Evolutionary conservation across 306 rosid genomes (phyloP), one percentile per base, ranked within the genome.

Genomic region (Echinosophora koreensis): DNA sequence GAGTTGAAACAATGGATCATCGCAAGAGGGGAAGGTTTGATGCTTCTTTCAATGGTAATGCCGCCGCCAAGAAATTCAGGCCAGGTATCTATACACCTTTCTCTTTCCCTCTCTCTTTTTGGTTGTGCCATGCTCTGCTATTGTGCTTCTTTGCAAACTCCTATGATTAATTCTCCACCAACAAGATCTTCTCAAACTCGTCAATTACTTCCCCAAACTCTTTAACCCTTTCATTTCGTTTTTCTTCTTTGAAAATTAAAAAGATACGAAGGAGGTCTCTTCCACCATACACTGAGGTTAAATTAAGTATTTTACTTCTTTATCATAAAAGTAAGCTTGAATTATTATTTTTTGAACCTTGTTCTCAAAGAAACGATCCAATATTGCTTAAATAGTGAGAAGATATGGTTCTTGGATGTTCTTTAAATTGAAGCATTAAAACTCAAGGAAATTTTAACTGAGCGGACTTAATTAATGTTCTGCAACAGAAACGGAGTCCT

Each of bases 401-500:
- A 61, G 58, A 80, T 58, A 5, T 81, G 64, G 41, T 42, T 84
- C 27, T 79, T 82, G 73, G 69, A 81, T 84, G 35, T 86, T 80
- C 17, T 77, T 74, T 83, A 72, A 68, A 67, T 85, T 73, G 71
- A 88, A 83, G 82, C 85, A 80, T 76, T 84, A 83, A 74, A 90
- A 56, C 63, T 74, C 71, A 44, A 60, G 81, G 81, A 39, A 88
- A 73, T 76, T 80, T 77, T 77, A 90, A 90, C 98, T 88, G 88
- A 88, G 93, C 70, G 77, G 83, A 89, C 83, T 85, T 81, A 93
- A 93, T 90, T 91, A 93, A 93, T 93, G 92, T 87, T 88, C 84
- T 91, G 88, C 83, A 90, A 93, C 97, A 93, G 98, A 93, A 93
- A 73, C 50, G 96, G 96, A 91, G 86, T 86, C 93, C 84, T 84